These are phyloP conservation scores for Termitomyces eurrhizus DNA, from an alignment of 768 basidiomycete species.

Conservation along the genomic window DNA sequence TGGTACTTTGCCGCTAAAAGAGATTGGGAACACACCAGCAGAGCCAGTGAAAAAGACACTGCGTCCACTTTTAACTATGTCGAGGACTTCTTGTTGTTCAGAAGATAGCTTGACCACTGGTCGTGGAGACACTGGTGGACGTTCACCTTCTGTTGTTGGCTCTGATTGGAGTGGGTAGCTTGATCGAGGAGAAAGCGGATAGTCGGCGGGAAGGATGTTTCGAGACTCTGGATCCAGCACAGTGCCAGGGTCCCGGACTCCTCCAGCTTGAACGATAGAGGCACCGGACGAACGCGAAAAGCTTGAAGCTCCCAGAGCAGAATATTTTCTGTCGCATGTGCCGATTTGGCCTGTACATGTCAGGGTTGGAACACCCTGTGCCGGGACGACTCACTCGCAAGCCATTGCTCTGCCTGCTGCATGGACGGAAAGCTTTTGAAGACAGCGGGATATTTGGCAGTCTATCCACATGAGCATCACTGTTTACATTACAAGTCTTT, in stretches of 20 bases:
- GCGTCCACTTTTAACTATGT: constrained; percentile 50
- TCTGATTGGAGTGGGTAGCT: neutral
- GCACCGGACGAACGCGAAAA: neutral
- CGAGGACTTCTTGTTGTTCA: constrained; percentile 48
- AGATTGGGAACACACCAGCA: constrained; percentile 45
- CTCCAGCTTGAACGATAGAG: neutral
- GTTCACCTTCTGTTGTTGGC: neutral
- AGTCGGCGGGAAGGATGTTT: neutral
- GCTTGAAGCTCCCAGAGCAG: neutral
- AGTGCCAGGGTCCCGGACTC: neutral
- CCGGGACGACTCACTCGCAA: constrained; percentile 23
- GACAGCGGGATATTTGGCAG: constrained; percentile 48
- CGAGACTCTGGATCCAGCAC: neutral
- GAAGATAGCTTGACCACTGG: constrained; percentile 37
- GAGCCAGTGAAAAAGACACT: constrained; percentile 87
- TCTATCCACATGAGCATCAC: constrained; percentile 28
- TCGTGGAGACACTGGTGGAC: neutral
- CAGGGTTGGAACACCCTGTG: neutral
- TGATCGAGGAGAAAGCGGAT: neutral
- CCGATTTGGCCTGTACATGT: neutral
- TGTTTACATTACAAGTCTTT: neutral
- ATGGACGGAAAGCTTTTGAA: constrained; percentile 45
- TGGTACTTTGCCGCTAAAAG: neutral
- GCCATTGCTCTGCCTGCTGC: constrained; percentile 49
- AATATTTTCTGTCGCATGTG: neutral